Evolutionary conservation across 768 basidiomycete genomes (phyloP).

Genomic region (Rossbeevera mucosa): DNA sequence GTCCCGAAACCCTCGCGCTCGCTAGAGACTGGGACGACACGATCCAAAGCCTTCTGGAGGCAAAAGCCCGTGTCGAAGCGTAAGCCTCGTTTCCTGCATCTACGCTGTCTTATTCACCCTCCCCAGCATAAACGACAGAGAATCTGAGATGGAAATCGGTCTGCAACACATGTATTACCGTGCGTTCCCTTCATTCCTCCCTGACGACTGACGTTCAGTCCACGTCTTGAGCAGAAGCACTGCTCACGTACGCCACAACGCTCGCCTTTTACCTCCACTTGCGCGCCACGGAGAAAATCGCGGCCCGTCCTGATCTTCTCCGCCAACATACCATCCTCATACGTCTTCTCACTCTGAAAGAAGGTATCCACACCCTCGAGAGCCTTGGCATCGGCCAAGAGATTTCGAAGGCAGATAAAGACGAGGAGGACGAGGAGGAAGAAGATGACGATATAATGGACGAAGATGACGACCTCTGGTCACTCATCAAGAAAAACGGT

Average conservation of each 20-base stretch:
- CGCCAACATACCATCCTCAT: slow-evolving; percentile 66
- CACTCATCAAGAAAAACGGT: slow-evolving; percentile 33
- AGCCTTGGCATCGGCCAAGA: slow-evolving; percentile 71
- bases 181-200: slow-evolving; percentile 40
- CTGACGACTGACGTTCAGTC: neutral
- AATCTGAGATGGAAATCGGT: slow-evolving; percentile 56
- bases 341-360: slow-evolving; percentile 79
- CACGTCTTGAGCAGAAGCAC: slow-evolving; percentile 55
- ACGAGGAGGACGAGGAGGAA: slow-evolving; percentile 15
- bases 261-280: slow-evolving; percentile 92
- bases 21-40: slow-evolving; percentile 84
- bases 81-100: slow-evolving; percentile 29
- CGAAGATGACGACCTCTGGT: slow-evolving; percentile 45
- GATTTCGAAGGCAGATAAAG: slow-evolving; percentile 42
- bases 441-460: slow-evolving; percentile 32
- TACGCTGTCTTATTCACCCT: neutral
- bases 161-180: slow-evolving; percentile 87
- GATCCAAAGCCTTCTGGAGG: slow-evolving; percentile 45
- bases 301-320: slow-evolving; percentile 56
- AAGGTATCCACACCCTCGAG: slow-evolving; percentile 76
- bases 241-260: slow-evolving; percentile 84
- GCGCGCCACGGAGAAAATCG: slow-evolving; percentile 63
- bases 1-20: slow-evolving; percentile 73
- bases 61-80: slow-evolving; percentile 52
- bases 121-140: slow-evolving; percentile 45